Percentiles rank a stretch among this genome's conserved stretches.
Conservation (phyloP, 2,329 filamentous ascomycete species). For the Arthrobotrys megalospora region DNA sequence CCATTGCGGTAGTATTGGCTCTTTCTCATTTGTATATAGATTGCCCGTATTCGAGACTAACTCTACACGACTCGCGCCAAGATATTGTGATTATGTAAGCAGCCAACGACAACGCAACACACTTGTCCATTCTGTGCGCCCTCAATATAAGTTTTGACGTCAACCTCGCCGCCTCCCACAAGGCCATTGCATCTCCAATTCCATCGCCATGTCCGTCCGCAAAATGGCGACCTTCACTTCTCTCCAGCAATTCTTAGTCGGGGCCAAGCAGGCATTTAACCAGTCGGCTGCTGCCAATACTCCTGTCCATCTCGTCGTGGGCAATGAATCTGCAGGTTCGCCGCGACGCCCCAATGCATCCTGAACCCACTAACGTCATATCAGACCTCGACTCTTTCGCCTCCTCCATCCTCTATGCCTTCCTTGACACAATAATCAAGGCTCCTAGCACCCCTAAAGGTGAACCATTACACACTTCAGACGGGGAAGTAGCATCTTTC, state of each 20-base stretch:
- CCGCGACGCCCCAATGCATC: slow-evolving; percentile 2
- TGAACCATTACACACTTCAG: slow-evolving; percentile 50
- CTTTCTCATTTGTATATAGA: not conserved
- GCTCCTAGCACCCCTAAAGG: slow-evolving; percentile 67
- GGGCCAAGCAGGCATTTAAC: slow-evolving; percentile 27
- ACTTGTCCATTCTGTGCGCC: not conserved
- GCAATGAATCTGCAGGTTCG: slow-evolving; percentile 78
- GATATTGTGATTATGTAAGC: slow-evolving; percentile 36
- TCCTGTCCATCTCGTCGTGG: slow-evolving; percentile 76
- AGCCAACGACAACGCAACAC: slow-evolving; percentile 45
- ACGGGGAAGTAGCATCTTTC: slow-evolving; percentile 19
- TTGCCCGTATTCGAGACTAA: not conserved
- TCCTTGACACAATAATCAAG: slow-evolving; percentile 75
- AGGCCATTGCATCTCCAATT: not conserved
- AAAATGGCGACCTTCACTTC: slow-evolving; percentile 40
- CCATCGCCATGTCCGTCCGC: slow-evolving; percentile 31
- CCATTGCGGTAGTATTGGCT: not conserved
- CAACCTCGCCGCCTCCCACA: slow-evolving; percentile 7
- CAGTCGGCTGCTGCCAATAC: slow-evolving; percentile 8
- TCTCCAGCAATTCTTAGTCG: slow-evolving; percentile 48
- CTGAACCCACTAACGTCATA: slow-evolving; percentile 4
- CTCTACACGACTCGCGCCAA: not conserved
- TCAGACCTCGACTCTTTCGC: slow-evolving; percentile 85
- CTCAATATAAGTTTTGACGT: slow-evolving; percentile 2
- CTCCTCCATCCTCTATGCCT: slow-evolving; percentile 80